phyloP scores from a whole-genome alignment of 2,329 filamentous ascomycete species.

The Venturia pyrina region DNA sequence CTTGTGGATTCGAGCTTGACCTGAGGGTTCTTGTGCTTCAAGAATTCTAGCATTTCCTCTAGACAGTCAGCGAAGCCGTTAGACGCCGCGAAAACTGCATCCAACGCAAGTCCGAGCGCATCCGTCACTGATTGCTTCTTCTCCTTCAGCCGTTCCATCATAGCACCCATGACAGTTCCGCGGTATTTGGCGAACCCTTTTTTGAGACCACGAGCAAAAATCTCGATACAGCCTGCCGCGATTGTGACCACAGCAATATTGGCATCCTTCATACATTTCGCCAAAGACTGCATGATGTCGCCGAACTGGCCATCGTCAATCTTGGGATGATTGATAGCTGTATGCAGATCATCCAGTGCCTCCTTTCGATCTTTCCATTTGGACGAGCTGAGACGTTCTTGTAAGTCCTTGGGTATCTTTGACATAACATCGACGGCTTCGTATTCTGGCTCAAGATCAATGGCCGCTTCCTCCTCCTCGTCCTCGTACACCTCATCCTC shows the following conservation, averaged over 20 bases:
- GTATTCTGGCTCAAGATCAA: conserved; percentile 55
- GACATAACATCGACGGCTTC: conserved; percentile 80
- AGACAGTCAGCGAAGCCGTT: conserved; percentile 66
- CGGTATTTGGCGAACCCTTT: conserved; percentile 73
- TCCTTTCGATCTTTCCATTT: conserved; percentile 99
- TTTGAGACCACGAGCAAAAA: conserved; percentile 75
- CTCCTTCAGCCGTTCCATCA: conserved; percentile 93
- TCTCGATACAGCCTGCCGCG: conserved; percentile 85
- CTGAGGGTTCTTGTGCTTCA: conserved; percentile 93
- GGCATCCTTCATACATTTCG: conserved; percentile 98
- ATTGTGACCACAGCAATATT: conserved; percentile 91
- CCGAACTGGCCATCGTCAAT: conserved; percentile 88
- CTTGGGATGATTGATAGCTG: conserved; percentile 68
- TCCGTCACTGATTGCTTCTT: conserved; percentile 89
- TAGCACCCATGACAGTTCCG: conserved; percentile 69
- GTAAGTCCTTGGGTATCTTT: conserved; percentile 72
- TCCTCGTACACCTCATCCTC: conserved; percentile 31
- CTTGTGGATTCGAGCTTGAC: conserved; percentile 93
- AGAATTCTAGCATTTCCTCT: conserved; percentile 77
- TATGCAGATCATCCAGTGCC: conserved; percentile 71
- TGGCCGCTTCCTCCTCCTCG: conserved; percentile 56
- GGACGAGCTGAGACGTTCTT: conserved; percentile 73
- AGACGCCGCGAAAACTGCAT: conserved; percentile 57
- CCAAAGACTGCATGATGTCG: conserved; percentile 72
- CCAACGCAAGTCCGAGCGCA: conserved; percentile 74